These are phyloP conservation scores for Amanita subjunquillea DNA, from an alignment of 768 basidiomycete genomes.

Conservation along the genomic window DNA sequence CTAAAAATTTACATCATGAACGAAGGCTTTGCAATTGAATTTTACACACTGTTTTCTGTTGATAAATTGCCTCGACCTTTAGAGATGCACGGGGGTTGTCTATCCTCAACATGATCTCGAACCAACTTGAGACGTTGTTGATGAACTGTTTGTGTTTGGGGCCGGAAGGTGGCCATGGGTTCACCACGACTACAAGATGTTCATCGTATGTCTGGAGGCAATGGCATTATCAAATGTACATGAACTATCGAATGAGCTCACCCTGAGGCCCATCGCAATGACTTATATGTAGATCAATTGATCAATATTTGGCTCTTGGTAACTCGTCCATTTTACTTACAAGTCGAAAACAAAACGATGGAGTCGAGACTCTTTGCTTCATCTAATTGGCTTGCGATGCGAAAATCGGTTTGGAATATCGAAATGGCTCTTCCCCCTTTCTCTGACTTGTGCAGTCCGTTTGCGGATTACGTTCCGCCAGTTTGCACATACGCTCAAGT, in stretches of 20 bases:
- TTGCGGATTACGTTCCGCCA: conserved; percentile 7
- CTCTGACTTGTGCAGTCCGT: neutral
- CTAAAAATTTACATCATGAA: neutral
- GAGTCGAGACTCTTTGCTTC: conserved; percentile 22
- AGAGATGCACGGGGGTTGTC: neutral
- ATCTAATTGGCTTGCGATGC: conserved; percentile 50
- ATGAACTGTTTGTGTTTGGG: neutral
- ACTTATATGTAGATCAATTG: neutral
- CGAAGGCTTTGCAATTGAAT: neutral
- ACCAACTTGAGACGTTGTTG: conserved; percentile 4
- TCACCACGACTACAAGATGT: conserved; percentile 3
- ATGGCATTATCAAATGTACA: neutral
- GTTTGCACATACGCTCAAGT: neutral
- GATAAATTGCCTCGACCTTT: conserved; percentile 1
- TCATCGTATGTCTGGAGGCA: neutral
- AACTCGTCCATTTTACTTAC: neutral
- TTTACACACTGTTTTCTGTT: neutral
- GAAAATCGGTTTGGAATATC: conserved; percentile 25
- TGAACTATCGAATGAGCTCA: neutral
- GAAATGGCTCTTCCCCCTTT: neutral
- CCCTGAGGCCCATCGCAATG: neutral
- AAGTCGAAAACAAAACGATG: neutral
- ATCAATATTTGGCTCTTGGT: neutral
- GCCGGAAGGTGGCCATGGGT: conserved; percentile 4
- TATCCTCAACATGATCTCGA: conserved; percentile 1